phyloP scores from a whole-genome alignment of 176 grass and related monocot species.

The Oryza longistaminata region DNA sequence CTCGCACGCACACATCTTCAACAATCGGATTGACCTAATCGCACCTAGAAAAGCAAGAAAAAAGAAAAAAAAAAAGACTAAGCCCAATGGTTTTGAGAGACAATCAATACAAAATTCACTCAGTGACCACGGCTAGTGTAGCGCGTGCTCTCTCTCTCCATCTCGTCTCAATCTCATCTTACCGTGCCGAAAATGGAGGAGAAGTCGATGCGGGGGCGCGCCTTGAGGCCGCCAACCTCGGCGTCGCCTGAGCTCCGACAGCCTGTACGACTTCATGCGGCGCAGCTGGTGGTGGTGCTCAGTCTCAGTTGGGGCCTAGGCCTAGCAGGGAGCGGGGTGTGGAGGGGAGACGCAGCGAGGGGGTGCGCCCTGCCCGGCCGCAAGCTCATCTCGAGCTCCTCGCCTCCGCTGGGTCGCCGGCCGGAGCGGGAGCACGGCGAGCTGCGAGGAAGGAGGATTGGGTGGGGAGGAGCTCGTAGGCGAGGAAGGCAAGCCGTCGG shows the following conservation, averaged over 20 bases:
- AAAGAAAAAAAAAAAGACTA: background rate
- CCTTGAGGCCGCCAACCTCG: slow-evolving; percentile 71
- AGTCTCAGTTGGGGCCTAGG: background rate
- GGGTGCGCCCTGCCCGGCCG: background rate
- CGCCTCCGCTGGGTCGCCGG: background rate
- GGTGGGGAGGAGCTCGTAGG: slow-evolving; percentile 63
- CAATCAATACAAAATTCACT: background rate
- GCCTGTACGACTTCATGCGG: slow-evolving; percentile 88
- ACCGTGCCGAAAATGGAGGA: slow-evolving; percentile 88
- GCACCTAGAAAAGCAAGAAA: background rate
- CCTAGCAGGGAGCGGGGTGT: background rate
- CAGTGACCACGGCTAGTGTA: background rate
- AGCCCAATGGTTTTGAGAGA: background rate
- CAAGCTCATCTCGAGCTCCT: background rate
- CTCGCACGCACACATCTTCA: slow-evolving; percentile 77
- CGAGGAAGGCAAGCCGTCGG: slow-evolving; percentile 63
- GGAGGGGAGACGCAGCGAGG: slow-evolving; percentile 34
- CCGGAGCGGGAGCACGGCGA: slow-evolving; percentile 34
- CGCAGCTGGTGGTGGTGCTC: slow-evolving; percentile 35
- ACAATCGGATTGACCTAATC: slow-evolving; percentile 88
- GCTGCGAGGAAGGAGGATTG: slow-evolving; percentile 21
- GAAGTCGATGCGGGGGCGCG: slow-evolving; percentile 90
- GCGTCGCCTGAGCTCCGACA: slow-evolving; percentile 70
- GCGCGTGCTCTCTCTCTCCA: too few species aligned
- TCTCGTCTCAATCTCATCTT: background rate